Conservation (phyloP, 2,329 filamentous ascomycete species). For the Neocatenulostroma microsporum region DNA sequence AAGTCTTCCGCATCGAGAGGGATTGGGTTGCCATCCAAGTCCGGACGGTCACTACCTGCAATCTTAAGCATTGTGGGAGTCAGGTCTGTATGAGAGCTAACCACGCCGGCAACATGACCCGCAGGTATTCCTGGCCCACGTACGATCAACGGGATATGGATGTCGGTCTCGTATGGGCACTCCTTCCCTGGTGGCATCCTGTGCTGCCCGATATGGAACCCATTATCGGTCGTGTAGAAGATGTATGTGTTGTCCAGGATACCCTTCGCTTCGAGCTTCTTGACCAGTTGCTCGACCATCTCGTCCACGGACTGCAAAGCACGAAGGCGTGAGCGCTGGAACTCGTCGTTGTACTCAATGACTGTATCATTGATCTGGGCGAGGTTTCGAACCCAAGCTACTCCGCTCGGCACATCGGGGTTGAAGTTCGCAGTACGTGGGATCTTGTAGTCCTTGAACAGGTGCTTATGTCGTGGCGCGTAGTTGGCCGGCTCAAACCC, state of each 20-base stretch:
- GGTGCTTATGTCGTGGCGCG: slow-evolving; percentile 53
- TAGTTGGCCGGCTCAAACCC: no score
- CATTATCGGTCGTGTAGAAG: slow-evolving; percentile 36
- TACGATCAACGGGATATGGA: slow-evolving; percentile 34
- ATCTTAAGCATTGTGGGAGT: slow-evolving; percentile 32
- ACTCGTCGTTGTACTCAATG: slow-evolving; percentile 47
- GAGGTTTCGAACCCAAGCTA: slow-evolving; percentile 40
- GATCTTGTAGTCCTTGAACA: slow-evolving; percentile 54
- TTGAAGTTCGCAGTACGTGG: slow-evolving; percentile 61
- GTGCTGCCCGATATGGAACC: slow-evolving; percentile 31
- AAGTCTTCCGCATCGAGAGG: slow-evolving; percentile 21
- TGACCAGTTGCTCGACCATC: slow-evolving; percentile 42
- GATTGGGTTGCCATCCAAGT: slow-evolving; percentile 32
- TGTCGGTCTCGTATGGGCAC: slow-evolving; percentile 33
- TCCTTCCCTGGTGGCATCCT: slow-evolving; percentile 34
- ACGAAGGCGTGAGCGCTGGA: slow-evolving; percentile 44
- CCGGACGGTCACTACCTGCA: slow-evolving; percentile 24
- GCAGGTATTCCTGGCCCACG: slow-evolving; percentile 31
- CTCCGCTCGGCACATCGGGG: slow-evolving; percentile 40
- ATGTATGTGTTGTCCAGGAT: slow-evolving; percentile 43
- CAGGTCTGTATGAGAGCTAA: slow-evolving; percentile 35
- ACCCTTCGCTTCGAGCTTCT: slow-evolving; percentile 34
- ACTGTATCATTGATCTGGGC: slow-evolving; percentile 39
- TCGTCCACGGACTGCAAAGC: slow-evolving; percentile 50
- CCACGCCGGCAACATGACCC: slow-evolving; percentile 23